These are phyloP conservation scores for Axilococcus clingmanii DNA, from an alignment of 139 green algal species.

Conservation along the genomic window DNA sequence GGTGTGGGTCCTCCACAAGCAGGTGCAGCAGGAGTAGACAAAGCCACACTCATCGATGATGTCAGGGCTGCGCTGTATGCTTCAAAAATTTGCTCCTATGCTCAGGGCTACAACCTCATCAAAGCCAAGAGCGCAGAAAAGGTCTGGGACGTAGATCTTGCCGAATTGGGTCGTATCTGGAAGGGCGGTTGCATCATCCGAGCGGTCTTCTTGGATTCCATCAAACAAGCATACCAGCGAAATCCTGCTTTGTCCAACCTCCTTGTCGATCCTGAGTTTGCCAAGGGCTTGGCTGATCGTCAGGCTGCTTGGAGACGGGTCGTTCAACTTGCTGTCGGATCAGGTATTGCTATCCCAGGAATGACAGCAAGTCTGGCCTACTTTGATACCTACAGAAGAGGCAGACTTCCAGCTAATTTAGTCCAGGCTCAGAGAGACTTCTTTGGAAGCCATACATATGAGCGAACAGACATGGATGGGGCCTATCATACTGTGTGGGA, in stretches of 20 bases:
- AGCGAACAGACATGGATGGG: conserved; percentile 67
- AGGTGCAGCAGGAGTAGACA: conserved; percentile 53
- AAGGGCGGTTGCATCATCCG: conserved; percentile 99
- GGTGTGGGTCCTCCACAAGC: conserved; percentile 18
- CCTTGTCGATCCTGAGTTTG: conserved; percentile 85
- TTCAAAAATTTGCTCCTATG: conserved; percentile 87
- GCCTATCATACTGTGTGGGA: conserved; percentile 92
- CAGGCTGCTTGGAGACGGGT: conserved; percentile 82
- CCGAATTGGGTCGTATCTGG: conserved; percentile 88
- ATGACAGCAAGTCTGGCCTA: conserved; percentile 86
- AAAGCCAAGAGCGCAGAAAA: conserved; percentile 83
- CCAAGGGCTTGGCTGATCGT: conserved; percentile 56
- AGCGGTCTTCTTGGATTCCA: conserved; percentile 90
- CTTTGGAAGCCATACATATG: conserved; percentile 97
- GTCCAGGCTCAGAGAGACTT: conserved; percentile 97
- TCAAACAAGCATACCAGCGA: conserved; percentile 78
- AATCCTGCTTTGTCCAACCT: conserved; percentile 75
- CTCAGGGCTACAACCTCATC: conserved; percentile 99
- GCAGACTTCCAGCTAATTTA: conserved; percentile 89
- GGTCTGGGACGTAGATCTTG: conserved; percentile 88
- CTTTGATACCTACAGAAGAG: conserved; percentile 92
- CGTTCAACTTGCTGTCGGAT: conserved; percentile 23
- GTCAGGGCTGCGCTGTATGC: conserved; percentile 83
- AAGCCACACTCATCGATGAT: conserved; percentile 76
- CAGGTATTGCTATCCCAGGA: conserved; percentile 68